Base-by-base conservation (phyloP, 345 rosid genomes). In the Camelina hispida region DNA sequence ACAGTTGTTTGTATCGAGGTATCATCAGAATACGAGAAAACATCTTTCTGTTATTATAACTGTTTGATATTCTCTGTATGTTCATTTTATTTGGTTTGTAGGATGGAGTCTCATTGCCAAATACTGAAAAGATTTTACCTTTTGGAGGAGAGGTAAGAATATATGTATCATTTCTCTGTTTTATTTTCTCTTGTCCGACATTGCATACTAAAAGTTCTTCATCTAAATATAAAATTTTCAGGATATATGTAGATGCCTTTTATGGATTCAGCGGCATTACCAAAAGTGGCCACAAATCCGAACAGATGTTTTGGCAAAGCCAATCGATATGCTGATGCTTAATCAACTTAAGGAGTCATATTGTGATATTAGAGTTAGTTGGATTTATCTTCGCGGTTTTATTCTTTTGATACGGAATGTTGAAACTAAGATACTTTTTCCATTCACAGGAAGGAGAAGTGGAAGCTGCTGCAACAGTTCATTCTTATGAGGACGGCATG, bases 201-300 rank as follows among this genome's bases (percentile, higher is more conserved):
- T 55, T 44, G 23, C 22, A 10, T 59, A 30, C 40, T 75, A 13
- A 80, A 56, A 15, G 30, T 35, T 70, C 40, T 50, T 32, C n/a
- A 43, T 48, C 37, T 42, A n/a, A 20, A 12, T 30, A 13, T 59
- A 42, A 42, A 47, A 28, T 44, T 51, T 73, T 74, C 85, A 92
- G 99, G 99, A 95, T 74, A 88, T 95, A 82, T 87, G 93, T 69
- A 95, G 99, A 84, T 89, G 99, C 72, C 91, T 95, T 74, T 83
- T 95, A 17, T 92, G 99, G 99, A 90, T 89, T 62, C 99, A 95
- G 76, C 90, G 87, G 81, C 96, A 89, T 85, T 89, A 90, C 85
- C 96, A 95, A 78, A 89, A 88, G 3, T 95, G 99, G 99, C 94
- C 97, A 62, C 89, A 92, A 79, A 82, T 90, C 78, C 82, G 74